Percentiles rank a stretch among this genome's conserved stretches.
These are phyloP conservation scores for Kwoniella pini DNA, from an alignment of 768 basidiomycete species.

Conservation along the genomic window DNA sequence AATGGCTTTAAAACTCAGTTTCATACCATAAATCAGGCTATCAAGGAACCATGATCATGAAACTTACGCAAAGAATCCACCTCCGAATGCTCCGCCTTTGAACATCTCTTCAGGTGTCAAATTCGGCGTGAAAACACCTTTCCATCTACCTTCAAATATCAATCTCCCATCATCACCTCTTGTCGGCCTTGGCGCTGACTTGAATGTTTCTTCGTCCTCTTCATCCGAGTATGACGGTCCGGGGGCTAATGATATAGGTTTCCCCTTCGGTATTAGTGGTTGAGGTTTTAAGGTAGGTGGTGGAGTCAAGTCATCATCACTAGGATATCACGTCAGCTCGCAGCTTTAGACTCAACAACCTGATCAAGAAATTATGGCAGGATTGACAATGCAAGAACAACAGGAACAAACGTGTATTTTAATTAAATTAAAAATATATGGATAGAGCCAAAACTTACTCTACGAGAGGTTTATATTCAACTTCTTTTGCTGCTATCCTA, in stretches of 20 bases:
- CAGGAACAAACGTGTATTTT: too few relatives aligned
- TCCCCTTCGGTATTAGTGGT: slow-evolving; percentile 18
- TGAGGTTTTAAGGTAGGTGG: not conserved
- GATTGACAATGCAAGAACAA: not conserved
- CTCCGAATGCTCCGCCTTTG: slow-evolving; percentile 50
- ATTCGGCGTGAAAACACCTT: slow-evolving; percentile 51
- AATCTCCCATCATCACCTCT: slow-evolving; percentile 37
- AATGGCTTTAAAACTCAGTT: not conserved
- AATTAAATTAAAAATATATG: too few relatives aligned
- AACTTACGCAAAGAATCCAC: slow-evolving; percentile 48
- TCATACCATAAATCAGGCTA: not conserved
- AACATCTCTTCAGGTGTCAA: slow-evolving; percentile 54
- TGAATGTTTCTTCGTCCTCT: not conserved
- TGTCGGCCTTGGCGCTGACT: slow-evolving; percentile 28
- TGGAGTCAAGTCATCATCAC: slow-evolving; percentile 1
- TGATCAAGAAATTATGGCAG: not conserved
- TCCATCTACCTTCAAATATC: slow-evolving; percentile 48
- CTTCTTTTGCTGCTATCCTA: slow-evolving; percentile 25
- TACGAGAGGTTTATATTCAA: not conserved
- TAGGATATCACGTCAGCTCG: slow-evolving; percentile 1
- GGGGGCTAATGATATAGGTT: slow-evolving; percentile 19
- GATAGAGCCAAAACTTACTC: not conserved
- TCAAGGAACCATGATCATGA: not conserved
- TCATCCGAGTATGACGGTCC: slow-evolving; percentile 29
- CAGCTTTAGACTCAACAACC: not conserved